phyloP scores from a whole-genome alignment of 495 filamentous ascomycete genomes.

The Lophiostoma macrostomum region DNA sequence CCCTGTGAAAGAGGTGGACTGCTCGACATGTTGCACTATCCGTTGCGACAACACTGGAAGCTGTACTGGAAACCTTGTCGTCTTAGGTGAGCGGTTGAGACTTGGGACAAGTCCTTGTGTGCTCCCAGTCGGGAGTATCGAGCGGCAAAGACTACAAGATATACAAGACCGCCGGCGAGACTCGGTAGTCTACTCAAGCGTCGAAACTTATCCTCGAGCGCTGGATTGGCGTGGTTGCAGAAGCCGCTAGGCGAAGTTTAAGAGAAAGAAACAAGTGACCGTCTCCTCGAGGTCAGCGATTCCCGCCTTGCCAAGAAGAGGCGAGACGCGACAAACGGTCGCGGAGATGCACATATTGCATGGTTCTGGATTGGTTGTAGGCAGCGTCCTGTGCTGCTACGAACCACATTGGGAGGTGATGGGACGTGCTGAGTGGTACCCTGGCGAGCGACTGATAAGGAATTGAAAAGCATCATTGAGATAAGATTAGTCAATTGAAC shows the following conservation, averaged over 20 bases:
- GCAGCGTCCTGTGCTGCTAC: conserved; percentile 1
- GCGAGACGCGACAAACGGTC: conserved; percentile 13
- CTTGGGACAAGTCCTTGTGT: too few species aligned
- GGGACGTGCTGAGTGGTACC: conserved; percentile 12
- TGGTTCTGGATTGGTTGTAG: conserved; percentile 15
- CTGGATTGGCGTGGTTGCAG: too few species aligned
- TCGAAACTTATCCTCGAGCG: too few species aligned
- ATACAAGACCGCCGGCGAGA: too few species aligned
- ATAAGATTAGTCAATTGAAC: conserved; percentile 26
- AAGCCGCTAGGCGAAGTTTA: conserved; percentile 1
- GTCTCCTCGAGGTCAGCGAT: neutral
- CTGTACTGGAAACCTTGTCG: neutral
- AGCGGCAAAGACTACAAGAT: too few species aligned
- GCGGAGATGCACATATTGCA: conserved; percentile 6
- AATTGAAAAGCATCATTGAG: conserved; percentile 11
- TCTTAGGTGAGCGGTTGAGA: too few species aligned
- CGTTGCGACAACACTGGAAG: neutral
- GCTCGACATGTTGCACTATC: too few species aligned
- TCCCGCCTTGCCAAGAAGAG: conserved; percentile 13
- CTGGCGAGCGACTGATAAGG: conserved; percentile 26
- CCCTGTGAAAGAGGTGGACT: conserved; percentile 26
- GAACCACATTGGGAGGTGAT: conserved; percentile 2
- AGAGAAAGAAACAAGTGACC: conserved; percentile 3
- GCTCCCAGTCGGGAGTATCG: too few species aligned
- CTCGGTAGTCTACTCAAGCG: too few species aligned